phyloP scores from a whole-genome alignment of 805 yeast genomes.

The Metschnikowia gelsemii region DNA sequence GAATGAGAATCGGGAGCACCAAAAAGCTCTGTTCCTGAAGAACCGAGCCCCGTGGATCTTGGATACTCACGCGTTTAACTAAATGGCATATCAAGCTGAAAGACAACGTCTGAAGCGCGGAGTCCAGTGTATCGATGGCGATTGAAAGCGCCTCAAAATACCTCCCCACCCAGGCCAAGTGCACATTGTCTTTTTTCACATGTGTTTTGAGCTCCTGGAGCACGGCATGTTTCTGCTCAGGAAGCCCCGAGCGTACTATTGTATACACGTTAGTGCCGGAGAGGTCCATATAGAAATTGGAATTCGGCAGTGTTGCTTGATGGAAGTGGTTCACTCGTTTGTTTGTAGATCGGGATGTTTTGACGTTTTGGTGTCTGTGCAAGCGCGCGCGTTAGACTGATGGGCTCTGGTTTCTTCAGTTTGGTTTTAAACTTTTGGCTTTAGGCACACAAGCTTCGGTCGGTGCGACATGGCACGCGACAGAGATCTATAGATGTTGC shows the following conservation, averaged over 20 bases:
- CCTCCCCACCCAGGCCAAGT: conserved; percentile 46
- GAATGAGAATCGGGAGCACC: conserved; percentile 53
- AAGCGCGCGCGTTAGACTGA: conserved; percentile 5
- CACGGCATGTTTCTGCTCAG: conserved; percentile 18
- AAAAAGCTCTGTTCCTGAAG: conserved; percentile 43
- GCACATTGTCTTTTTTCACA: conserved; percentile 55
- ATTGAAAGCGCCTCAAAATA: conserved; percentile 50
- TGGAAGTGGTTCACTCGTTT: too few relatives aligned
- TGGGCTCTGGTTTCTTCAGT: background rate
- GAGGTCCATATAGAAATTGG: conserved; percentile 17
- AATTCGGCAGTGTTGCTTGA: too few relatives aligned
- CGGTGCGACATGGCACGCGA: conserved; percentile 6
- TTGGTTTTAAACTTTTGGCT: too few relatives aligned
- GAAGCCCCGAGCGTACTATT: conserved; percentile 13
- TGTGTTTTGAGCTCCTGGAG: conserved; percentile 47
- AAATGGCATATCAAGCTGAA: conserved; percentile 56
- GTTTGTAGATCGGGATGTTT: conserved; percentile 5
- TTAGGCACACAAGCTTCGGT: too few relatives aligned
- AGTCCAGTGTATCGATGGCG: conserved; percentile 42
- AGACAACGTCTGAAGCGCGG: conserved; percentile 39
- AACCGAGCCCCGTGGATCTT: conserved; percentile 43
- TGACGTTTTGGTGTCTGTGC: conserved; percentile 8
- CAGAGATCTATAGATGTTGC: conserved; percentile 1
- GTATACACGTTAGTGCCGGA: conserved; percentile 18
- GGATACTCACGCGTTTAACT: conserved; percentile 57